Base-by-base conservation (phyloP, 2,329 filamentous ascomycete genomes). In the Exophiala oligosperma region DNA sequence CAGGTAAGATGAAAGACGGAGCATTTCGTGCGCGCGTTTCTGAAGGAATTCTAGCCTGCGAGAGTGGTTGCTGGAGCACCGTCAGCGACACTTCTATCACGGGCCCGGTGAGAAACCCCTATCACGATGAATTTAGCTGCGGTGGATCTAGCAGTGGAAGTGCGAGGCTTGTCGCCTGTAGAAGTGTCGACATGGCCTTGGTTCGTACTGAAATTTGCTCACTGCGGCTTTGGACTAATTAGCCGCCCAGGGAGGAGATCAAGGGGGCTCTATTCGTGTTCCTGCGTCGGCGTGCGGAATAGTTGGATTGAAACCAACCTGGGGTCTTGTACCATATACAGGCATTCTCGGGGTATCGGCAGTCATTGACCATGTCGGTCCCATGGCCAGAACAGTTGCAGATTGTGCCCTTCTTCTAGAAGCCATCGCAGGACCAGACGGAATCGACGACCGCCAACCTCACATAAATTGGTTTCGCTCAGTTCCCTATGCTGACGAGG, bases 221-320 rank as follows among this genome's bases (percentile, higher is more conserved):
- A 35, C 32, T 29, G 70, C 70, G 0, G 78, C 74, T 23, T 52
- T 48, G 9, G 1, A 23, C 11, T 35, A 9, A 35, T 9, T 6
- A 8, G 26, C 44, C 29, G 26, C 23, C 1, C 2, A 38, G 28
- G 17, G 24, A 32, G 43, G 37, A 17, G 48, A 24, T 23, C 21
- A 28, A 28, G 47, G 11, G 79, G 56, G 77, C 76, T 71, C 69
- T 51, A 70, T 73, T 44, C 67, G 71, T 29, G 67, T 72, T 14
- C 71, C 71, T 2, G 68, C 81, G 72, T 56, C 81, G 72, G 56
- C 83, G 71, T 69, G 72, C 67, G 35, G 80, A 79, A 67, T 79
- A 75, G 2, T 70, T 78, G 77, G 77, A 1, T 68, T 81, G 51
- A 82, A 81, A 61, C 78, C 80, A 0, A 81, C 79, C 0, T 76